Conservation (phyloP, 257 asterid species). For the Solanum stenotomum region DNA sequence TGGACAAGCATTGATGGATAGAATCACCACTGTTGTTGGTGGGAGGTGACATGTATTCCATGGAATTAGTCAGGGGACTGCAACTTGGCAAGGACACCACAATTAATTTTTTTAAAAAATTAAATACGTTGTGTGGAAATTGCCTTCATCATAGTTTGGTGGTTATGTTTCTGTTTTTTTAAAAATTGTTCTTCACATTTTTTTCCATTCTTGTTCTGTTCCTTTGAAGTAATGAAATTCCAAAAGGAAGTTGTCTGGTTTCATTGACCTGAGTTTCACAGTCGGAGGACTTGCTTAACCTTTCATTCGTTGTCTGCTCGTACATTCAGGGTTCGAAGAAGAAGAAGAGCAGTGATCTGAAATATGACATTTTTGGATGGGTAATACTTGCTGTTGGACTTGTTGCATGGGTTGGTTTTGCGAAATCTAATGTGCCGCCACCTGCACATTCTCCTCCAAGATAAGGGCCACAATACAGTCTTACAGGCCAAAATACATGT, state of each 20-base stretch:
- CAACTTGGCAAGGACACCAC: not conserved
- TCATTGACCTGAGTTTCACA: not conserved
- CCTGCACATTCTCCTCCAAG: slow-evolving; percentile 28
- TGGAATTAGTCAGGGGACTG: not conserved
- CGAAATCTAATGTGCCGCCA: slow-evolving; percentile 40
- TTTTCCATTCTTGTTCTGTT: not conserved
- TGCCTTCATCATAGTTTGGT: not conserved
- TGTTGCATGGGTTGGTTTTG: slow-evolving; percentile 58
- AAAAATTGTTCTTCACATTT: not conserved
- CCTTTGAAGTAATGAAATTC: not conserved
- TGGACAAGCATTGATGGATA: not conserved
- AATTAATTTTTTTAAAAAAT: not conserved
- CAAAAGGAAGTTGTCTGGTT: not conserved
- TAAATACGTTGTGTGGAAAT: not conserved
- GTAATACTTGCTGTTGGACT: slow-evolving; percentile 59
- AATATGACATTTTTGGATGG: slow-evolving; percentile 60
- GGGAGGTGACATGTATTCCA: not conserved
- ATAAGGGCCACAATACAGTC: slow-evolving; percentile 9
- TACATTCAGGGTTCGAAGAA: slow-evolving; percentile 26
- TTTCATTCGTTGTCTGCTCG: not conserved
- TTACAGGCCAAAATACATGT: not conserved
- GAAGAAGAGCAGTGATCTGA: slow-evolving; percentile 51
- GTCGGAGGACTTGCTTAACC: not conserved
- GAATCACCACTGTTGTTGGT: not conserved
- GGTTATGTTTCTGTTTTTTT: not conserved